Evolutionary conservation across 228 moss, liverwort and hornwort genomes (phyloP), one percentile per base, ranked within the genome.

Genomic region (Sphagnum magellanicum): DNA sequence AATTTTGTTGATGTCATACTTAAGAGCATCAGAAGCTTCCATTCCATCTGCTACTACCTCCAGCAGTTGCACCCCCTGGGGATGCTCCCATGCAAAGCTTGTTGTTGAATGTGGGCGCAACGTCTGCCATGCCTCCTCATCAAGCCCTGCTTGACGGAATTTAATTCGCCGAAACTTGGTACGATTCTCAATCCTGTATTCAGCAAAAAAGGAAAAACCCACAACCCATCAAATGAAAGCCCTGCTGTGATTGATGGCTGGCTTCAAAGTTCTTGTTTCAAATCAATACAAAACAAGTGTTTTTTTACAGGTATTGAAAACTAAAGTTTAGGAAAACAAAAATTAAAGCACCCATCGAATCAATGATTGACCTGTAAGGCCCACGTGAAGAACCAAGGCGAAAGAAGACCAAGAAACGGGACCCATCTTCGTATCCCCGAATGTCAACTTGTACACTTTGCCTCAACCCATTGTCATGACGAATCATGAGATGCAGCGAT

Each of bases 171-270:
- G 58, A 1, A 57, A 65, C 12, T 77, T 73, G 4, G 88, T 88
- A 59, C 91, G 91, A 70, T 93, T 98, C 73, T 98, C 97, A 71
- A 98, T n/a, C 81, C 97, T 98, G 89, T 68, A 79, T 55, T 8
- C 55, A 55, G 32, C 32, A 32, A 32, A 32, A 32, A 32, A 32
- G 32, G 3, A 32, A 32, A 32, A 32, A 32, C 32, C 32, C 32
- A 32, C 32, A 32, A 32, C 32, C 32, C 32, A 32, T 32, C 32
- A 32, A 32, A 32, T 32, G 32, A 32, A 32, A 32, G 32, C 32
- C 32, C 32, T 32, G 32, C 32, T 32, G 32, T 32, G 32, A 32
- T 32, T 32, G 32, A 32, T 32, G 32, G 32, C 3, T 32, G 32
- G 32, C 32, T 32, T 32, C 32, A 32, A 32, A 32, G 32, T 32